Base-by-base conservation (phyloP, 2,329 filamentous ascomycete genomes). In the Claviceps humidiphila region DNA sequence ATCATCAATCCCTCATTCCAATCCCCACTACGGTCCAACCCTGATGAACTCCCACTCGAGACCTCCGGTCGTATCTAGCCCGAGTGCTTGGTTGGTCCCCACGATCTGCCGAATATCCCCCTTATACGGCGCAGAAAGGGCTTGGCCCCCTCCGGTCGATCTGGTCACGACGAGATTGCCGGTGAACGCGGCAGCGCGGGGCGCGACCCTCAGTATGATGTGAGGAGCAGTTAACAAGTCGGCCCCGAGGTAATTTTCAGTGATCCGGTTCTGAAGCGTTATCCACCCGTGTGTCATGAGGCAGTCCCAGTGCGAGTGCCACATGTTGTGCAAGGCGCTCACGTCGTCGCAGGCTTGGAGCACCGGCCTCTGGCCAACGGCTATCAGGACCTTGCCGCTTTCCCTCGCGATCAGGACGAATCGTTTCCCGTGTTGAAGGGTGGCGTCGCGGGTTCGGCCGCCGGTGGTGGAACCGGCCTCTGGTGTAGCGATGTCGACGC, bases 291-390 rank as follows among this genome's bases (percentile, higher is more conserved):
- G 17, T 0, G 14, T 2, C 4, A n/a, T 3, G 6, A 0, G 0
- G n/a, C 24, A 46, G 13, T 46, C 24, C 44, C 44, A 46, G n/a
- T 46, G 44, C 24, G 3, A 34, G 16, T 46, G 44, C 44, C 44
- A 46, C 1, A 30, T 14, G 8, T 0, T 34, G 3, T 20, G 20
- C 20, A 20, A 20, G 2, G 20, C 20, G 0, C 16, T 16, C 16
- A 30, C 2, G 24, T 5, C 14, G 14, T 34, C 24, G 11, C 16
- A 17, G 24, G 2, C 14, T 34, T 46, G 44, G 1, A 46, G 24
- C 22, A 3, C 22, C 3, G 20, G 3, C 3, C 2, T 0, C 20
- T 22, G 4, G 17, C 22, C 0, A 13, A 43, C 13, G 13, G 22
- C 5, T 1, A 13, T 13, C 20, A 43, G 6, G 20, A 6, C 4